These are phyloP conservation scores for Sanghuangporus baumii DNA, from an alignment of 1,284 basidiomycete genomes.

Conservation along the genomic window DNA sequence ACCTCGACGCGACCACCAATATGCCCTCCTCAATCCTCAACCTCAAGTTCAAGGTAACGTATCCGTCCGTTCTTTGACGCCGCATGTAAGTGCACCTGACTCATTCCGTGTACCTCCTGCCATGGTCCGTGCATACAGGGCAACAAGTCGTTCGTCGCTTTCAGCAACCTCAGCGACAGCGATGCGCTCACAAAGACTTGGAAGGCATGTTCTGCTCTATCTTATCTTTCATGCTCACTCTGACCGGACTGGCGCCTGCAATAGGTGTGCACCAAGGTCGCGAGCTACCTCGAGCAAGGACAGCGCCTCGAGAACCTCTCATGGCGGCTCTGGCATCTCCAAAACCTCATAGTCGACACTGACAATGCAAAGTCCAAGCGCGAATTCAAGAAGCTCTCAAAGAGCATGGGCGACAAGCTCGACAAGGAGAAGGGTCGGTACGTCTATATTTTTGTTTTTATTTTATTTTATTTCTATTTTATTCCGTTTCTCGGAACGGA, in stretches of 20 bases:
- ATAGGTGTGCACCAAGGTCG: constrained; percentile 80
- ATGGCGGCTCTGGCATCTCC: constrained; percentile 84
- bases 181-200: constrained; percentile 81
- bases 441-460: constrained; percentile 25
- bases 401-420: constrained; percentile 79
- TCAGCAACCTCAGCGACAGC: constrained; percentile 76
- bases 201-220: constrained; percentile 48
- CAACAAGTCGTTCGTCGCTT: constrained; percentile 86
- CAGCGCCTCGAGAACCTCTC: constrained; percentile 82
- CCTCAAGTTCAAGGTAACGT: constrained; percentile 74
- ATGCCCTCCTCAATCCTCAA: constrained; percentile 63
- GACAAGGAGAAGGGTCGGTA: constrained; percentile 84
- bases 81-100: constrained; percentile 20
- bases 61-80: neutral
- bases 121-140: constrained; percentile 40
- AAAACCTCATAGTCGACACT: constrained; percentile 80
- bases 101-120: constrained; percentile 20
- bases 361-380: constrained; percentile 82
- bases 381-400: constrained; percentile 80
- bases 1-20: neutral
- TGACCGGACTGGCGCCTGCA: neutral
- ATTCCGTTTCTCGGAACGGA: neutral
- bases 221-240: neutral
- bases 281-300: constrained; percentile 80
- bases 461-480: neutral